Base-by-base conservation (phyloP, 2,329 filamentous ascomycete species). In the Clarireedia monteithiana region DNA sequence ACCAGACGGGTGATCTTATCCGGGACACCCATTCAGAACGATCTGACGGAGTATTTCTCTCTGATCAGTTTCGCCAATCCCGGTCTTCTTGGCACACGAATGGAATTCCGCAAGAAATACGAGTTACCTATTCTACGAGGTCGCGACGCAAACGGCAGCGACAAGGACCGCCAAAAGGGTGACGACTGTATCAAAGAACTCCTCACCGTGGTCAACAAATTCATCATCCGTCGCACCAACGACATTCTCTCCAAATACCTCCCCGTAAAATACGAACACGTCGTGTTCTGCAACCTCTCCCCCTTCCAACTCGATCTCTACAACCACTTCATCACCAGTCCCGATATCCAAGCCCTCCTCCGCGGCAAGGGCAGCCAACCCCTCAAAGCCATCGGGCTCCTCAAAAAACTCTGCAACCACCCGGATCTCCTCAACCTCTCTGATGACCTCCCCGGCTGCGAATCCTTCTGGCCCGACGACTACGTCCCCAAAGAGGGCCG, bases 371-470 rank as follows among this genome's bases (percentile, higher is more conserved):
- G 91, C 26, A 96, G 91, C 58, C 92, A 97, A 66, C 94, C 94
- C 1, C 78, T 99, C 48, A 97, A 97, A 71, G 94, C 94, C 6
- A 99, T 99, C 70, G 91, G 90, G 47, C 85, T 99, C 63, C 79
- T 99, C 67, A 99, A 99, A 74, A 99, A 99, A 71, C 84, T 99
- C 14, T 99, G 95, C 77, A 99, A 99, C 65, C 94, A 99, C 66
- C 94, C 94, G 0, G 94, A 99, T 68, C 80, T 99, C 3, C 81
- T 99, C 36, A 88, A 91, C 59, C 77, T 97, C 1, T 77, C 86
- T 0, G 82, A 83, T 0, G 94, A 99, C 68, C 75, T 99, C 30
- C 91, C 92, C 0, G 94, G 94, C 4, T 91, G 87, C 57, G 91
- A 99, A 66, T 69, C 83, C 27, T 82, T 82, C 64, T 94, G 85